phyloP scores from a whole-genome alignment of 306 rosid species.

The Vigna angularis region DNA sequence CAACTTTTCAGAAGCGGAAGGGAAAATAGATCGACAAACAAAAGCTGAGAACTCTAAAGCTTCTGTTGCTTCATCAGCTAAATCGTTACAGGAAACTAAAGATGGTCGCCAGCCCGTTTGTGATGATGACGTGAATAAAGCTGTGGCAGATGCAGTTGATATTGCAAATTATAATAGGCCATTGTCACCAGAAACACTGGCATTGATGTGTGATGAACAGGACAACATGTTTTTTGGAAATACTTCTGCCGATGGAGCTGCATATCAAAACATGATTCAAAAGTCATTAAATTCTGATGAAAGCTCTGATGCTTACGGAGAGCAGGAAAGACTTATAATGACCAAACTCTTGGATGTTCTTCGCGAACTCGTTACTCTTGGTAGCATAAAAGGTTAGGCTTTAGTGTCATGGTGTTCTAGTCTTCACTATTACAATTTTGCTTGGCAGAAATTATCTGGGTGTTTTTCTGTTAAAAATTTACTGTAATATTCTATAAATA shows the following conservation, averaged over 20 bases:
- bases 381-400: conserved; percentile 68
- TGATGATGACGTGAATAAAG: conserved; percentile 43
- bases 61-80: conserved; percentile 50
- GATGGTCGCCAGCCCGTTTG: conserved; percentile 42
- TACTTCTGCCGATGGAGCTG: conserved; percentile 49
- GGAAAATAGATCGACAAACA: conserved; percentile 33
- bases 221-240: conserved; percentile 54
- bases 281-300: conserved; percentile 53
- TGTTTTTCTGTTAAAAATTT: conserved; percentile 17
- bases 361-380: conserved; percentile 59
- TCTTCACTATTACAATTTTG: conserved; percentile 12
- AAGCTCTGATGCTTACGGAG: conserved; percentile 53
- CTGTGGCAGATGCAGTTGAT: conserved; percentile 54
- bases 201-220: conserved; percentile 83
- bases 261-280: conserved; percentile 46
- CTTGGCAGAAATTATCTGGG: conserved; percentile 19
- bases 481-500: conserved; percentile 25
- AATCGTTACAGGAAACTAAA: conserved; percentile 46
- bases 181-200: conserved; percentile 74
- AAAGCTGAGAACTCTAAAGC: conserved; percentile 42
- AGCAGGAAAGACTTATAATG: conserved; percentile 72
- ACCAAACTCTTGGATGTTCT: conserved; percentile 69
- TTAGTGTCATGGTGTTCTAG: conserved; percentile 20
- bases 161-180: conserved; percentile 51
- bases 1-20: conserved; percentile 52